Evolutionary conservation across 2,329 filamentous ascomycete species (phyloP), one percentile per base, ranked within the genome.

Genomic region (Drechmeria coniospora): DNA sequence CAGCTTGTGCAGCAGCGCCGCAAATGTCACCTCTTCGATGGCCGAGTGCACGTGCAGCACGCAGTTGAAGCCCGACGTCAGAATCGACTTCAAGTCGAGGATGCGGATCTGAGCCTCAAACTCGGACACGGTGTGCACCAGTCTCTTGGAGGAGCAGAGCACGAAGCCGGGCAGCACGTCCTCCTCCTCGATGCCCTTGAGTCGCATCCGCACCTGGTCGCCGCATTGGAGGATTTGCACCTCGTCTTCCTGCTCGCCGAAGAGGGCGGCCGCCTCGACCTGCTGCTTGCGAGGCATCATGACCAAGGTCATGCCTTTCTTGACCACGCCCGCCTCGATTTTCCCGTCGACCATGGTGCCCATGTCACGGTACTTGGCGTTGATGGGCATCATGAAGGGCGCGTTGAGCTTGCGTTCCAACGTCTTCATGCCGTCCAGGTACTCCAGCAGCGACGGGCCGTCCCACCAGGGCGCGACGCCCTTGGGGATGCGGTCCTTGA

Each of bases 321-420:
- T 90, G 53, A 92, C 66, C 25, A 94, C 79, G 51, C 84, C 87
- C 12, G 86, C 80, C 56, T 98, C 90, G 39, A 98, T 80, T 66
- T 94, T 93, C 40, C 90, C 90, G 60, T 98, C 92, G 23, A 94
- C 72, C 70, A 98, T 84, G 36, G 90, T 98, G 44, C 90, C 90
- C 68, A 98, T 78, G 51, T 98, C 92, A 44, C 80, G 74, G 63
- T 95, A 98, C 60, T 98, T 98, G 56, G 82, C 83, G 37, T 80
- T 81, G 38, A 98, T 68, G 7, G 90, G 81, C 86, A 98, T 94
- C 90, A 98, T 95, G 67, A 98, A 95, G 8, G 90, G 87, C 2
- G 90, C 90, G 44, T 93, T 93, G 44, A 94, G 59, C 64, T 95
- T 98, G 44, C 90, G 82, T 54, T 98, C 87, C 21, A 94, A 69